phyloP scores from a whole-genome alignment of 495 filamentous ascomycete species.

The Talaromyces borbonicus region DNA sequence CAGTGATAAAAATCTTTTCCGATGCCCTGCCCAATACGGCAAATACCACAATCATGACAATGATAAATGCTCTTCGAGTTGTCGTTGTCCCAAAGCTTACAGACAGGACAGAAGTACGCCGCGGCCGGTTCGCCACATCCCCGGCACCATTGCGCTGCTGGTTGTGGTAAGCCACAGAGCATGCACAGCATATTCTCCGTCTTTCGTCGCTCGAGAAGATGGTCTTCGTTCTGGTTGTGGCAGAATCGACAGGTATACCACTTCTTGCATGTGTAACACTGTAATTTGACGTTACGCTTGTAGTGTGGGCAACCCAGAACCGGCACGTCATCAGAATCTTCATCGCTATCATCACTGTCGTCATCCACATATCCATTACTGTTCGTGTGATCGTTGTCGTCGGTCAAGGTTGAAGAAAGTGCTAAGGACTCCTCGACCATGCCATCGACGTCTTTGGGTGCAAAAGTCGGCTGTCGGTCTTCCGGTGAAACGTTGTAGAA shows the following conservation, averaged over 20 bases:
- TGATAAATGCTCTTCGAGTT: conserved; percentile 89
- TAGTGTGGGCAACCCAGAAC: conserved; percentile 85
- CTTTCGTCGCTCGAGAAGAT: conserved; percentile 66
- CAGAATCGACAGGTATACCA: conserved; percentile 98
- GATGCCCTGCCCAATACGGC: conserved; percentile 78
- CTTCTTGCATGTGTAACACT: conserved; percentile 76
- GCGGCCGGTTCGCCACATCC: conserved; percentile 68
- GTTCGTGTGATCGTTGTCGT: conserved; percentile 37
- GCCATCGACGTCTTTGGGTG: conserved; percentile 24
- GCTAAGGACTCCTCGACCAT: conserved; percentile 22
- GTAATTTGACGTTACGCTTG: conserved; percentile 87
- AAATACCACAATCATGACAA: conserved; percentile 94
- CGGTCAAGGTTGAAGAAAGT: too few relatives aligned
- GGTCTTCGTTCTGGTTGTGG: conserved; percentile 80
- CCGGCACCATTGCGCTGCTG: conserved; percentile 65
- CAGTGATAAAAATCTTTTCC: conserved; percentile 97
- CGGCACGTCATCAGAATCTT: conserved; percentile 27
- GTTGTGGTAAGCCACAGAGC: conserved; percentile 81
- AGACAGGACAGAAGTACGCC: conserved; percentile 90
- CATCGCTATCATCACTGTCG: conserved; percentile 19
- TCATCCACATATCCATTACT: conserved; percentile 20
- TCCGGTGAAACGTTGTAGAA: conserved; percentile 59
- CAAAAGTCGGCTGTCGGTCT: conserved; percentile 66
- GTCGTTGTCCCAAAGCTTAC: conserved; percentile 96
- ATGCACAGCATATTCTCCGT: conserved; percentile 98